A percentile compares a stretch with the other conserved stretches of the same genome.
Evolutionary conservation across 2,329 filamentous ascomycete genomes (phyloP).

Genomic region (Fusarium sp.): DNA sequence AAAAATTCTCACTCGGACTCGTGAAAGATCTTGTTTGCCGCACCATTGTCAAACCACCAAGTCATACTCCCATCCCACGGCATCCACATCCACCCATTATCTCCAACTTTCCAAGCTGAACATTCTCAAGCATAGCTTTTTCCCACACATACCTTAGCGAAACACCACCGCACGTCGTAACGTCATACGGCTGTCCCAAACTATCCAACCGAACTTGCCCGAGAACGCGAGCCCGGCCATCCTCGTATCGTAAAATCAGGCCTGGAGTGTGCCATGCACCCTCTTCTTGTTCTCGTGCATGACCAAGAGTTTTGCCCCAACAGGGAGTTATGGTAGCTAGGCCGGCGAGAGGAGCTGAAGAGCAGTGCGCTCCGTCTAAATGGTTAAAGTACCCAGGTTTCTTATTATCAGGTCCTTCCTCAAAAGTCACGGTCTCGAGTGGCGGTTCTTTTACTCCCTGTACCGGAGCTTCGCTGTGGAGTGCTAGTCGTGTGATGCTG

Average conservation of each 20-base stretch:
- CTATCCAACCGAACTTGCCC: neutral
- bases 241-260: neutral
- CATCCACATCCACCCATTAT: neutral
- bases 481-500: fast-evolving
- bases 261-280: neutral
- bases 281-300: no score
- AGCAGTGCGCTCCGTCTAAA: neutral
- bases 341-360: neutral
- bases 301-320: neutral
- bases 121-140: neutral
- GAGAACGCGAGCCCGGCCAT: neutral
- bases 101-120: neutral
- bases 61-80: neutral
- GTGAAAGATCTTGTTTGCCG: no score
- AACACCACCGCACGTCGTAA: neutral
- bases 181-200: neutral
- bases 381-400: neutral
- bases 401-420: neutral
- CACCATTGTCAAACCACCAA: neutral
- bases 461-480: neutral
- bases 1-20: no score
- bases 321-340: neutral
- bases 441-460: neutral
- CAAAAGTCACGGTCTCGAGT: neutral
- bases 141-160: neutral